Percentiles rank a stretch among this genome's conserved stretches.
Evolutionary conservation across 1,139 yeast species (phyloP).

Genomic region (Suhomyces bolitotheri): DNA sequence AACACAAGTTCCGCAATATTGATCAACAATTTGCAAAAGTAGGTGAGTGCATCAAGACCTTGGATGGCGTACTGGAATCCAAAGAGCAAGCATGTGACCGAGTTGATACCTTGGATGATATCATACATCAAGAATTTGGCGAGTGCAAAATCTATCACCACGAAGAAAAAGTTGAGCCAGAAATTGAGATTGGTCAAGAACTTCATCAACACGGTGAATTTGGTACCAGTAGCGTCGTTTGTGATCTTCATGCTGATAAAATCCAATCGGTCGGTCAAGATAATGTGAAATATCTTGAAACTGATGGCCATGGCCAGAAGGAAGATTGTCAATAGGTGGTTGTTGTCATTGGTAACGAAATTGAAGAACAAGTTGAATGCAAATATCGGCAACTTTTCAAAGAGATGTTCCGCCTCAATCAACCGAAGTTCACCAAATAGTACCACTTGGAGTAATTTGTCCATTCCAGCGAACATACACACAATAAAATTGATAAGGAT

Average conservation of each 20-base stretch:
- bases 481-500: slow-evolving; percentile 33
- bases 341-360: slow-evolving; percentile 58
- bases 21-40: slow-evolving; percentile 50
- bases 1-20: slow-evolving; percentile 57
- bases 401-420: slow-evolving; percentile 64
- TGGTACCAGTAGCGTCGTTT: slow-evolving; percentile 33
- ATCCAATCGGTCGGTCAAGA: slow-evolving; percentile 65
- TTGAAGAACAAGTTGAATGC: slow-evolving; percentile 62
- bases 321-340: slow-evolving; percentile 48
- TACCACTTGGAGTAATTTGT: slow-evolving; percentile 39
- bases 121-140: slow-evolving; percentile 61
- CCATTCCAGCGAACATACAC: slow-evolving; percentile 40
- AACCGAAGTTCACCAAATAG: slow-evolving; percentile 77
- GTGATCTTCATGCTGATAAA: slow-evolving; percentile 40
- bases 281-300: slow-evolving; percentile 73
- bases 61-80: slow-evolving; percentile 77
- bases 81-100: slow-evolving; percentile 56
- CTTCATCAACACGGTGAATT: slow-evolving; percentile 27
- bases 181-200: slow-evolving; percentile 24
- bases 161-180: slow-evolving; percentile 41
- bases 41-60: slow-evolving; percentile 54
- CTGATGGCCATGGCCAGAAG: slow-evolving; percentile 50
- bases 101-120: slow-evolving; percentile 53
- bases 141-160: slow-evolving; percentile 51
- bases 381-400: slow-evolving; percentile 52